These are phyloP conservation scores for Filobasidium floriforme DNA, from an alignment of 768 basidiomycete genomes.

Conservation along the genomic window DNA sequence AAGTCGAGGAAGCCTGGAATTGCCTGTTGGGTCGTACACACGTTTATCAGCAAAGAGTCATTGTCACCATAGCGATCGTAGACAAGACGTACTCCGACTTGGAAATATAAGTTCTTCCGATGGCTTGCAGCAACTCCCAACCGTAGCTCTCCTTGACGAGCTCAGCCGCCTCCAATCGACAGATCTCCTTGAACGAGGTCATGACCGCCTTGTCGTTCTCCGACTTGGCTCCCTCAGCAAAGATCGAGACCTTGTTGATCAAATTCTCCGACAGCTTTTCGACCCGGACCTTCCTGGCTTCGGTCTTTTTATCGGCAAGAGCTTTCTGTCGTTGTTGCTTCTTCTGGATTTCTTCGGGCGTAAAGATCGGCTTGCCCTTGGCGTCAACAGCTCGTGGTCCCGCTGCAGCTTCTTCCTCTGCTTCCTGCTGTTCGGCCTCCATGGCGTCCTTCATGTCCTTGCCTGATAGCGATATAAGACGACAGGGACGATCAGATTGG, in stretches of 20 bases:
- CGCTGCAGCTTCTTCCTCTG: slow-evolving; percentile 31
- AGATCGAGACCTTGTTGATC: slow-evolving; percentile 41
- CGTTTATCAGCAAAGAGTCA: not conserved
- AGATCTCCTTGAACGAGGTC: slow-evolving; percentile 44
- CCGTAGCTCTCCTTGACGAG: slow-evolving; percentile 45
- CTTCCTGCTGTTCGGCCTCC: slow-evolving; percentile 40
- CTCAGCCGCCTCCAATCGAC: slow-evolving; percentile 43
- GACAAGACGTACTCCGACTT: slow-evolving; percentile 37
- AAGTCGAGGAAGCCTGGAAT: slow-evolving; percentile 33
- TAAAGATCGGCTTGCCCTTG: slow-evolving; percentile 35
- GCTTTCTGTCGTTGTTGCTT: slow-evolving; percentile 33
- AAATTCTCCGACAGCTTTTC: slow-evolving; percentile 42
- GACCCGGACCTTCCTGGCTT: slow-evolving; percentile 36
- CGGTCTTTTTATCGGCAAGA: slow-evolving; percentile 34
- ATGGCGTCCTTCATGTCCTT: slow-evolving; percentile 45
- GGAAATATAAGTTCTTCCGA: slow-evolving; percentile 42
- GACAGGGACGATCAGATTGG: not conserved
- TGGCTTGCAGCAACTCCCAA: slow-evolving; percentile 42
- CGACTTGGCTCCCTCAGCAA: slow-evolving; percentile 40
- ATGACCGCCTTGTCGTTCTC: slow-evolving; percentile 37
- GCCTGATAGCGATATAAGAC: slow-evolving; percentile 4
- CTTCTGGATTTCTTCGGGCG: slow-evolving; percentile 37
- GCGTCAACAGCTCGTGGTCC: slow-evolving; percentile 26
- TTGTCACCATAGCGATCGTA: slow-evolving; percentile 1
- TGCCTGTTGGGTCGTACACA: slow-evolving; percentile 20